A percentile compares a stretch with the other conserved stretches of the same genome.
phyloP scores from a whole-genome alignment of 106 monocot species.

The Acanthochlamys bracteata region DNA sequence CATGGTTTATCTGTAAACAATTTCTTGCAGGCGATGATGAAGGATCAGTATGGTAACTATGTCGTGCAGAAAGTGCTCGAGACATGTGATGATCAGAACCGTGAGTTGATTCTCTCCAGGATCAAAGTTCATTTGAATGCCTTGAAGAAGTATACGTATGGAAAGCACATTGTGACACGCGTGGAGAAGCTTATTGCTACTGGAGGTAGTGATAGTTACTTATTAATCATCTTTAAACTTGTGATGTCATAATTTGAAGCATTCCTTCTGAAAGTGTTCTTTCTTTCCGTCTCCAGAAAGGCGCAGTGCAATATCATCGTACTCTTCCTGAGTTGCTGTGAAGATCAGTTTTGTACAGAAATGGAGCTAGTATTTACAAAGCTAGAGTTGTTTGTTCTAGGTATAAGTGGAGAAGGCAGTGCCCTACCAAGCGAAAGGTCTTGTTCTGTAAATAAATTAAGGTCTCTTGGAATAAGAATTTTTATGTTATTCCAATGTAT shows the following conservation, averaged over 20 bases:
- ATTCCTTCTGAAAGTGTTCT: neutral
- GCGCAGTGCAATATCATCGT: neutral
- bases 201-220: conserved; percentile 16
- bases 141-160: conserved; percentile 27
- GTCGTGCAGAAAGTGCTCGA: conserved; percentile 31
- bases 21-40: conserved; percentile 26
- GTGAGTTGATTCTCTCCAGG: conserved; percentile 22
- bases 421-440: neutral
- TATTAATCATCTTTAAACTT: neutral
- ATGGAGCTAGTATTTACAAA: neutral
- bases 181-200: conserved; percentile 22
- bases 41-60: conserved; percentile 34
- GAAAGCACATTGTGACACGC: conserved; percentile 32
- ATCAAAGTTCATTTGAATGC: conserved; percentile 25
- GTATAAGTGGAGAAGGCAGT: neutral
- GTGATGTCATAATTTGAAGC: neutral
- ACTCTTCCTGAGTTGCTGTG: neutral
- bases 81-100: conserved; percentile 26
- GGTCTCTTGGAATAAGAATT: conserved; percentile 12
- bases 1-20: neutral
- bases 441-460: conserved; percentile 9
- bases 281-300: conserved; percentile 4
- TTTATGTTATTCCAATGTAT: conserved; percentile 5
- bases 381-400: neutral
- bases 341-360: conserved; percentile 7